Evolutionary conservation across 345 rosid species (phyloP).

Genomic region (Pistacia integerrima): DNA sequence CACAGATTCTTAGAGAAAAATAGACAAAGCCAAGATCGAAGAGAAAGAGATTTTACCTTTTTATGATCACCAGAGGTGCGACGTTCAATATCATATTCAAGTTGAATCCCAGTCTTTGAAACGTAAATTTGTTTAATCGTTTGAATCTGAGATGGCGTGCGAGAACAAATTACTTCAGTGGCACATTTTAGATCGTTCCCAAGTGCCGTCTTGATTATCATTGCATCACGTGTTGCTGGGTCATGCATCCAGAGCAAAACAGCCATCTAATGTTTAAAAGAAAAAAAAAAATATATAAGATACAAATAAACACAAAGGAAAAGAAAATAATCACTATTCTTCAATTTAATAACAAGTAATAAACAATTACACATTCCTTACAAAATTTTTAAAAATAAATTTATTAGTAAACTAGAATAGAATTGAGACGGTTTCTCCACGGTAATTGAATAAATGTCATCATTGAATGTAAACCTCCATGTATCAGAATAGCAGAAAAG

Average conservation of each 20-base stretch:
- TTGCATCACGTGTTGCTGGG: conserved; percentile 70
- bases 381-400: not conserved
- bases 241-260: conserved; percentile 71
- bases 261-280: conserved; percentile 43
- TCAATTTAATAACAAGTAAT: not conserved
- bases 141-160: conserved; percentile 67
- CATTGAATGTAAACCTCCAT: not conserved
- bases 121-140: conserved; percentile 54
- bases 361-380: not conserved
- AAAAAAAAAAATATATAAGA: not conserved
- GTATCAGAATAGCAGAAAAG: conserved; percentile 8
- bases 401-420: not conserved
- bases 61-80: conserved; percentile 51
- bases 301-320: not conserved
- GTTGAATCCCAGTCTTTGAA: conserved; percentile 40
- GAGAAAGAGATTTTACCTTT: conserved; percentile 33
- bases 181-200: conserved; percentile 33
- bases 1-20: not conserved
- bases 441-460: not conserved
- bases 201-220: conserved; percentile 41
- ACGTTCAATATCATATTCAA: conserved; percentile 53
- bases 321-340: not conserved
- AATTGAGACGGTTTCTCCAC: not conserved
- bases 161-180: conserved; percentile 67
- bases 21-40: not conserved